Percentiles rank a stretch among this genome's conserved stretches.
Conservation (phyloP, 306 rosid species). For the Gleditsia sinensis region DNA sequence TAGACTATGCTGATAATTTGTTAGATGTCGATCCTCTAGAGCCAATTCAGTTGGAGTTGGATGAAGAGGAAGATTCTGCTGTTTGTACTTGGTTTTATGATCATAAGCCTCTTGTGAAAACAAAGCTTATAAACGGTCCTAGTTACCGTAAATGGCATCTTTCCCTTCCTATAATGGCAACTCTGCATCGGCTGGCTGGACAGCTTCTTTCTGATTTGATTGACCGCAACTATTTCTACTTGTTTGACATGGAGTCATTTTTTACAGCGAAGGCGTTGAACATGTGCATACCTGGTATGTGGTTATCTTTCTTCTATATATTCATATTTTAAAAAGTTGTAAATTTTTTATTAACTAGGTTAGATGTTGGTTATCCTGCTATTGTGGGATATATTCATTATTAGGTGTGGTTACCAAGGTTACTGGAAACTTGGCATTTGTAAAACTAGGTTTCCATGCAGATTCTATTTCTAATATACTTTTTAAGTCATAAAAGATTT, state of each 20-base stretch:
- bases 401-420: not conserved
- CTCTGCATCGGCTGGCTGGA: conserved; percentile 97
- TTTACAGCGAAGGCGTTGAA: conserved; percentile 97
- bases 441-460: not conserved
- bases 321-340: not conserved
- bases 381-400: not conserved
- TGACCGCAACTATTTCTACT: conserved; percentile 94
- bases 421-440: not conserved
- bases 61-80: conserved; percentile 99
- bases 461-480: not conserved
- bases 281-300: conserved; percentile 97
- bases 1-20: conserved; percentile 96
- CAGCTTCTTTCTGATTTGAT: conserved; percentile 94
- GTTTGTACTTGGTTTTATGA: conserved; percentile 97
- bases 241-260: conserved; percentile 99
- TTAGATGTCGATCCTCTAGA: conserved; percentile 98
- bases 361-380: not conserved
- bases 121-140: conserved; percentile 97
- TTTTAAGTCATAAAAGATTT: not conserved
- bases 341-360: not conserved
- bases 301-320: not conserved
- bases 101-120: conserved; percentile 95
- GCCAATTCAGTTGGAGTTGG: conserved; percentile 96
- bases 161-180: conserved; percentile 99
- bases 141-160: conserved; percentile 99